phyloP scores from a whole-genome alignment of 148 eudicot genomes.

The Pouteria glomerata region DNA sequence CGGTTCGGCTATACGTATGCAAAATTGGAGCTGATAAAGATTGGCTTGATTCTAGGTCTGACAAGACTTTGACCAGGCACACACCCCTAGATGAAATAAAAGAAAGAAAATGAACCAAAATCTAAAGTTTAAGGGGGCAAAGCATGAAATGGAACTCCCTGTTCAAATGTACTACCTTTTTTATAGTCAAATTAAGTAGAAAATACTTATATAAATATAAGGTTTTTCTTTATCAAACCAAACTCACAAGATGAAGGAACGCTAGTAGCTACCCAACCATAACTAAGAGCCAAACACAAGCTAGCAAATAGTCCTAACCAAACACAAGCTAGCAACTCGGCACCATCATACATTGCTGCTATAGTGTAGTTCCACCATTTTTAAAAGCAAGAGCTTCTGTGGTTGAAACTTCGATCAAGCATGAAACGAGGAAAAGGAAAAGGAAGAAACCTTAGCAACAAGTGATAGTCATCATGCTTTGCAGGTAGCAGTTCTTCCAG shows the following conservation, averaged over 20 bases:
- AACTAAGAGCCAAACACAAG: background rate
- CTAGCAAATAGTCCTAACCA: too few relatives aligned
- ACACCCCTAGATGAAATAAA: too few relatives aligned
- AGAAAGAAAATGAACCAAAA: background rate
- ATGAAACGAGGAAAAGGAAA: background rate
- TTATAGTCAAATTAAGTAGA: background rate
- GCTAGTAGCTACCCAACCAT: background rate
- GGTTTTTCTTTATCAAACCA: background rate
- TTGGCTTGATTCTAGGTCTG: too few relatives aligned
- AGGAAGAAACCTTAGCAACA: constrained; percentile 58
- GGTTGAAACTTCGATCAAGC: background rate
- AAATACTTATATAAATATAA: background rate
- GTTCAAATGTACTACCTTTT: too few relatives aligned
- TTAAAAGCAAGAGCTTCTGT: background rate
- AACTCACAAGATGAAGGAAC: background rate
- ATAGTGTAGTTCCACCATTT: background rate
- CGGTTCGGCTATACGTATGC: too few relatives aligned
- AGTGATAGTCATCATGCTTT: constrained; percentile 80
- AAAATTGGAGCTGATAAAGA: too few relatives aligned
- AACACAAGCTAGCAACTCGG: too few relatives aligned
- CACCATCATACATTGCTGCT: background rate
- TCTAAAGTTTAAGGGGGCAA: background rate
- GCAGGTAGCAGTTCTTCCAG: constrained; percentile 76
- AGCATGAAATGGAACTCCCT: background rate
- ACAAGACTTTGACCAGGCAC: too few relatives aligned